These are phyloP conservation scores for Mycena alexandri DNA, from an alignment of 768 basidiomycete species.

Conservation along the genomic window DNA sequence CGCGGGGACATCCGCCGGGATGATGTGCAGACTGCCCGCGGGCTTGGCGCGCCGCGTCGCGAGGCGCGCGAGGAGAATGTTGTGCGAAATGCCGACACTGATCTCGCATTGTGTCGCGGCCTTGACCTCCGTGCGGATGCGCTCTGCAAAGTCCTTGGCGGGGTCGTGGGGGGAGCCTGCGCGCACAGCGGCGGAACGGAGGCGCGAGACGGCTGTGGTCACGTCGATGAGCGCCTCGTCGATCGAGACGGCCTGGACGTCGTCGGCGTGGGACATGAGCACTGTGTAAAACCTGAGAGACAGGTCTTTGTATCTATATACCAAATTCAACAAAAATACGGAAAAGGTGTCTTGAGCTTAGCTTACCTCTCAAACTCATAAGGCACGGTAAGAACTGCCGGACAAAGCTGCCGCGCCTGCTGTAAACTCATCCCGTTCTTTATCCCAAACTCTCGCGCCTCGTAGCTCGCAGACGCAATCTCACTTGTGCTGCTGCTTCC, in stretches of 20 bases:
- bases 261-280: constrained; percentile 89
- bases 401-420: constrained; percentile 83
- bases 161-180: constrained; percentile 60
- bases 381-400: constrained; percentile 80
- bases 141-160: constrained; percentile 84
- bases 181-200: constrained; percentile 44
- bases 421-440: constrained; percentile 96
- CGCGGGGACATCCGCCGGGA: constrained; percentile 60
- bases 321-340: constrained; percentile 6
- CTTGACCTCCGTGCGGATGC: constrained; percentile 81
- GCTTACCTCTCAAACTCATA: constrained; percentile 91
- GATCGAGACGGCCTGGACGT: constrained; percentile 94
- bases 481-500: constrained; percentile 89
- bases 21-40: constrained; percentile 85
- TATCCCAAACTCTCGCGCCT: constrained; percentile 89
- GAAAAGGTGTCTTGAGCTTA: not conserved
- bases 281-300: constrained; percentile 94
- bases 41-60: constrained; percentile 95
- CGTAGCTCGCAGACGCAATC: constrained; percentile 95
- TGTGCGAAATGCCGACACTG: constrained; percentile 92
- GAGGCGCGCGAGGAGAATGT: constrained; percentile 92
- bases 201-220: constrained; percentile 66
- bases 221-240: constrained; percentile 97
- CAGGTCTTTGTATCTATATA: constrained; percentile 80
- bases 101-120: constrained; percentile 90